A percentile compares a stretch with the other conserved stretches of the same genome.
These are phyloP conservation scores for Thelephora terrestris DNA, from an alignment of 1,284 basidiomycete genomes.

Conservation along the genomic window DNA sequence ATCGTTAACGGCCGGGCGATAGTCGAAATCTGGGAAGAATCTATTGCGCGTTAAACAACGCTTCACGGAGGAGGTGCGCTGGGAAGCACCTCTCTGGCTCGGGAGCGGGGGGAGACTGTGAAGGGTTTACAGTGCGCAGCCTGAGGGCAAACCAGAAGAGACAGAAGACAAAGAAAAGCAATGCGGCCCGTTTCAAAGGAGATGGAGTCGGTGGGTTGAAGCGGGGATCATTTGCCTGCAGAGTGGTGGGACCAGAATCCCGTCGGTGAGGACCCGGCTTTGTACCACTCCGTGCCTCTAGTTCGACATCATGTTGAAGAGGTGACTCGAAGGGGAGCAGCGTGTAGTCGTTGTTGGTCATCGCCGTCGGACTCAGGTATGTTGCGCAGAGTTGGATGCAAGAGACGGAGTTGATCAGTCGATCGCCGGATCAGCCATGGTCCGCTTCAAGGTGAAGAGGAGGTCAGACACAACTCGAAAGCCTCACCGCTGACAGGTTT, in stretches of 20 bases:
- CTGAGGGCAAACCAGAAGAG: slow-evolving; percentile 35
- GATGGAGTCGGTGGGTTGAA: slow-evolving; percentile 36
- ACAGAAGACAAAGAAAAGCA: slow-evolving; percentile 30
- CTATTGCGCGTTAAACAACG: slow-evolving; percentile 23
- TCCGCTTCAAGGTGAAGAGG: slow-evolving; percentile 46
- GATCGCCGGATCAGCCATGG: slow-evolving; percentile 27
- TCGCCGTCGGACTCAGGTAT: background rate
- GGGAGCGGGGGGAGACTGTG: slow-evolving; percentile 28
- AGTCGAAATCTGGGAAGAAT: slow-evolving; percentile 57
- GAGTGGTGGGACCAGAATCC: background rate
- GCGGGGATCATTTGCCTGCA: slow-evolving; percentile 25
- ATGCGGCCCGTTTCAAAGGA: slow-evolving; percentile 35
- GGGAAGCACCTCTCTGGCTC: slow-evolving; percentile 37
- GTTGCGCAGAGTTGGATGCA: background rate
- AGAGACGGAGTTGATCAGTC: background rate
- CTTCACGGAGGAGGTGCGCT: slow-evolving; percentile 3
- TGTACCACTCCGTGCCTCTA: no score
- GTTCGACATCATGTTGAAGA: no score
- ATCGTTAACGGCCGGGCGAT: slow-evolving; percentile 55
- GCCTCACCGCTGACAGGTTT: background rate
- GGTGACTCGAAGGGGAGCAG: background rate
- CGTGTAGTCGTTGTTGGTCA: background rate
- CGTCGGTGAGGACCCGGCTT: background rate
- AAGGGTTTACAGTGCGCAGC: slow-evolving; percentile 19
- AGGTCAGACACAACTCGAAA: background rate